Percentiles rank a stretch among this genome's conserved stretches.
phyloP scores from a whole-genome alignment of 176 grass and related monocot species.

The Pontederia paniculata region DNA sequence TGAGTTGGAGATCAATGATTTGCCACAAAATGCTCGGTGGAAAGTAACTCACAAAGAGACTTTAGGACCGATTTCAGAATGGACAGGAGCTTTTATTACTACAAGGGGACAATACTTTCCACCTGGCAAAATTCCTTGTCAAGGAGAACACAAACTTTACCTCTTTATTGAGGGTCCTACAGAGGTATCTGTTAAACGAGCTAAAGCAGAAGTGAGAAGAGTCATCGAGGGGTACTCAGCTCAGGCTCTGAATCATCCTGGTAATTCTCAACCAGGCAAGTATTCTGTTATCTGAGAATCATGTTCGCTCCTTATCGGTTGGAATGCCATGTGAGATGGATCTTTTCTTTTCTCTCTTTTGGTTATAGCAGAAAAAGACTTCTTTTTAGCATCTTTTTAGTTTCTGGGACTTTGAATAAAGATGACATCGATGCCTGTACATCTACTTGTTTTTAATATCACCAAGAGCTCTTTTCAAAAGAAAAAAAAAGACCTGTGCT shows the following conservation, averaged over 20 bases:
- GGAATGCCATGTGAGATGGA: background rate
- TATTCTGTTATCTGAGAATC: constrained; percentile 82
- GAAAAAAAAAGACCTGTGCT: background rate
- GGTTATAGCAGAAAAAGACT: background rate
- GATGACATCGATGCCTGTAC: background rate
- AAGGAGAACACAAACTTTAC: constrained; percentile 79
- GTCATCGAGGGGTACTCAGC: constrained; percentile 79
- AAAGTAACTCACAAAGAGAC: constrained; percentile 96
- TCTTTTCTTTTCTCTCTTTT: background rate
- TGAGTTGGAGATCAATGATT: constrained; percentile 94
- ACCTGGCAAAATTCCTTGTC: constrained; percentile 66
- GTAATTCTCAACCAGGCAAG: constrained; percentile 72
- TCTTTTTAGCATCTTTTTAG: background rate
- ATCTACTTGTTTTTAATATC: background rate
- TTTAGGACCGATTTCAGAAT: constrained; percentile 76
- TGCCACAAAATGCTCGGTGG: constrained; percentile 90
- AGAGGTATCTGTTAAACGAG: constrained; percentile 84
- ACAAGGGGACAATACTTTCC: constrained; percentile 77
- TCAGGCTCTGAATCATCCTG: constrained; percentile 68
- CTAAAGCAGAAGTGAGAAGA: constrained; percentile 85
- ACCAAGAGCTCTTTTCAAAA: background rate
- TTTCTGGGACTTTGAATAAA: background rate
- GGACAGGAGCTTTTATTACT: constrained; percentile 83
- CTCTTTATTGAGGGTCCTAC: constrained; percentile 80
- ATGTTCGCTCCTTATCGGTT: background rate